phyloP scores from a whole-genome alignment of 2,329 filamentous ascomycete species.

The Diaporthe destruens region DNA sequence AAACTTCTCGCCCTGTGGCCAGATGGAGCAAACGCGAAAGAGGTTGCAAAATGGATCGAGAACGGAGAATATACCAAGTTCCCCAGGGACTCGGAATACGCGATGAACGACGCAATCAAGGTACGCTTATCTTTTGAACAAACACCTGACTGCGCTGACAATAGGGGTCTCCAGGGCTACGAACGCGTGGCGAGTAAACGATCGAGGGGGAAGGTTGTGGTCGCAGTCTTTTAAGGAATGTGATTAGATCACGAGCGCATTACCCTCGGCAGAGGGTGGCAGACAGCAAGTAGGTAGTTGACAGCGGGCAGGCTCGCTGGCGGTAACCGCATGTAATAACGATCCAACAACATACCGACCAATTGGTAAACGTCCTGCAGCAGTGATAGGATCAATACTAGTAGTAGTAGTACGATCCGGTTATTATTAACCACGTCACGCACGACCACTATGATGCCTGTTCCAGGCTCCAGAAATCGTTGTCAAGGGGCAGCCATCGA shows the following conservation, averaged over 20 bases:
- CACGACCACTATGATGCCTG: neutral
- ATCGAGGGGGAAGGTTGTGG: constrained; percentile 51
- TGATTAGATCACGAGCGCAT: no score
- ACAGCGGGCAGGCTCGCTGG: neutral
- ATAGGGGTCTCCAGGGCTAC: constrained; percentile 44
- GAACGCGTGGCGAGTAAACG: constrained; percentile 50
- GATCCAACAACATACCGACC: neutral
- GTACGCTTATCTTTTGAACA: constrained; percentile 40
- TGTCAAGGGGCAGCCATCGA: neutral
- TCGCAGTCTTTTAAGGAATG: constrained; percentile 44
- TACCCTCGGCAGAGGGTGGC: no score
- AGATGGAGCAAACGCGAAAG: constrained; percentile 46
- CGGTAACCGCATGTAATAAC: no score
- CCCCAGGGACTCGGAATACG: constrained; percentile 50
- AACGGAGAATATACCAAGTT: constrained; percentile 47
- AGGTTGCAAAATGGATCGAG: constrained; percentile 47
- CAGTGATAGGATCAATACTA: neutral
- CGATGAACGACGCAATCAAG: constrained; percentile 48
- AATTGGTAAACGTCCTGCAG: neutral
- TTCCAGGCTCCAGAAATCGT: neutral
- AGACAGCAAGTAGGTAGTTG: no score
- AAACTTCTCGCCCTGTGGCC: constrained; percentile 49
- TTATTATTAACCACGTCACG: neutral
- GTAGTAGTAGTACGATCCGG: no score
- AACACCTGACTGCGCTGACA: neutral